Evolutionary conservation across 805 yeast species (phyloP), one percentile per base, ranked within the genome.

Genomic region (Saccharomycopsis amapae): DNA sequence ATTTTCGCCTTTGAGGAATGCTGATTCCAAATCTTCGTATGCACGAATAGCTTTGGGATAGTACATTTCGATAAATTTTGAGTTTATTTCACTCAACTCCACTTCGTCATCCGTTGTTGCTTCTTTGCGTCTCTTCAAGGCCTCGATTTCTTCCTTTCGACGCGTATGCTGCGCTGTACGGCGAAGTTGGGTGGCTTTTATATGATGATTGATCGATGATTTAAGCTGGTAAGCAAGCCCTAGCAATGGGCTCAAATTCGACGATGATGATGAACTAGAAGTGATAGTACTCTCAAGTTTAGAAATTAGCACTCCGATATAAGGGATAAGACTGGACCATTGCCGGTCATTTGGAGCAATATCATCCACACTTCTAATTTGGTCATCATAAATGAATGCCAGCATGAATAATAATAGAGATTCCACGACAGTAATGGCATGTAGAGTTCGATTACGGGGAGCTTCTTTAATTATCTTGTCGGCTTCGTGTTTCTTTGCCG

Each of bases 161-260:
- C 31, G 22, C 22, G 28, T 23, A 22, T 28, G 22, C 28, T 40
- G 42, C 23, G 30, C 10, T 5, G 33, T 45, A 30, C 42, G 42
- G 26, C 44, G 33, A 4, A 33, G 7, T 15, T 36, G 17, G 6
- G 40, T 39, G 18, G 10, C n/a, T 31, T 43, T 39, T 2, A 51
- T 42, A 19, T 48, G 49, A 5, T 45, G 39, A 18, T 45, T 23
- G 10, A 51, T 35, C 19, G 46, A 15, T 2, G 51, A 33, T 28
- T 48, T 41, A 13, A 51, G 19, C 20, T 51, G 54, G 30, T 42
- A 49, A 31, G 49, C 44, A 24, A 51, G 34, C 1, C 54, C 54
- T 5, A 38, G 19, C 4, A 45, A 26, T 13, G 34, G 20, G 10
- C 6, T 7, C 32, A 39, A 10, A 26, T 26, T 20, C 12, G 26